phyloP scores from a whole-genome alignment of 441 rosid genomes.

The Gossypium lobatum region DNA sequence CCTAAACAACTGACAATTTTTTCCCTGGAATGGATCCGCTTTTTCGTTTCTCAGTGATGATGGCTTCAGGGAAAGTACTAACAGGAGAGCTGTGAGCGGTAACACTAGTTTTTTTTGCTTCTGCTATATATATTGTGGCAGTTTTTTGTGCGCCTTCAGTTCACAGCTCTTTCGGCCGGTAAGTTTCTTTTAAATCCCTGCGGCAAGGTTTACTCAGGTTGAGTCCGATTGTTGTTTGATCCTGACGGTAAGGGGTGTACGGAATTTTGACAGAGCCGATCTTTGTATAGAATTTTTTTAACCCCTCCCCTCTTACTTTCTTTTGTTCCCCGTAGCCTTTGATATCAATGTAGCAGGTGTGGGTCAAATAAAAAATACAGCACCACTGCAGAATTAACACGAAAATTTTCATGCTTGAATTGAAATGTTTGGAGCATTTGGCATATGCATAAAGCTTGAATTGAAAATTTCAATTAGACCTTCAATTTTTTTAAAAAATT shows the following conservation, averaged over 20 bases:
- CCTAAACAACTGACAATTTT: background rate
- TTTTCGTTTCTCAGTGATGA: conserved; percentile 9
- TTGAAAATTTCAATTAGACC: no score
- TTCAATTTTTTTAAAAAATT: no score
- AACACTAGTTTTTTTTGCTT: conserved; percentile 15
- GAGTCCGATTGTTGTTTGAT: conserved; percentile 18
- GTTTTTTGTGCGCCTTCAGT: conserved; percentile 16
- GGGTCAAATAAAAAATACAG: conserved; percentile 18
- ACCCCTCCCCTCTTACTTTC: background rate
- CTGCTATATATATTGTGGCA: conserved; percentile 27
- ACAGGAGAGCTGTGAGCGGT: conserved; percentile 9
- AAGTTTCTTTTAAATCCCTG: conserved; percentile 8
- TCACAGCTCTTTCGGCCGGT: conserved; percentile 18
- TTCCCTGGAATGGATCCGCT: conserved; percentile 18
- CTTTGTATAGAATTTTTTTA: conserved; percentile 41
- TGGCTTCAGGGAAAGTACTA: conserved; percentile 8
- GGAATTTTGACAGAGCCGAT: conserved; percentile 37
- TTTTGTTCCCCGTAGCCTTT: conserved; percentile 16
- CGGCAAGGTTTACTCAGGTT: conserved; percentile 25
- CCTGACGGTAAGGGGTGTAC: conserved; percentile 36
- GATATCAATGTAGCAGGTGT: conserved; percentile 24
- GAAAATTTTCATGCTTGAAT: conserved; percentile 21
- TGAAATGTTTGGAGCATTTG: conserved; percentile 22
- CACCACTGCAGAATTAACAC: conserved; percentile 24
- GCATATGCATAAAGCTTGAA: conserved; percentile 4